Conservation (phyloP, 352 stramenopile genomes). For the Phytophthora ramorum region DNA sequence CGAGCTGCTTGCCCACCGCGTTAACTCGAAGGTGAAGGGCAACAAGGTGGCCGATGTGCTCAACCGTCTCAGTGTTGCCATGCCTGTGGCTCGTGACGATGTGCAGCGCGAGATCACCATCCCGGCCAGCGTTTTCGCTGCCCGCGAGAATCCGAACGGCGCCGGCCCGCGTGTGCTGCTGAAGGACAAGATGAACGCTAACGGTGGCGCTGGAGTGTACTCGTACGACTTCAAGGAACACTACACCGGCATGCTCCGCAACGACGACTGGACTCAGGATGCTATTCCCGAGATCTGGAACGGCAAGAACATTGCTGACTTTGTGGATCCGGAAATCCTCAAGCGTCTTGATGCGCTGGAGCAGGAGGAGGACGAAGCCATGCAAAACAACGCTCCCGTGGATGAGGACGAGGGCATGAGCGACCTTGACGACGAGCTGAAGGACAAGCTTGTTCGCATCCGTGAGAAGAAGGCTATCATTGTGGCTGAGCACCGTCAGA, state of each 20-base stretch:
- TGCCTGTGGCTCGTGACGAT: constrained; percentile 94
- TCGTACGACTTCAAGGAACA: constrained; percentile 97
- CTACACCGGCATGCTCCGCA: constrained; percentile 95
- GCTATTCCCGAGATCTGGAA: constrained; percentile 99
- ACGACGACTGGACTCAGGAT: constrained; percentile 97
- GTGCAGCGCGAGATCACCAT: constrained; percentile 93
- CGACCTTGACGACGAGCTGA: constrained; percentile 97
- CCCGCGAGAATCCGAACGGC: constrained; percentile 67
- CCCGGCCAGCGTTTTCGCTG: constrained; percentile 91
- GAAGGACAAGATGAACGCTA: constrained; percentile 93
- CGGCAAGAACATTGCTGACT: constrained; percentile 99
- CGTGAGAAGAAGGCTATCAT: constrained; percentile 89
- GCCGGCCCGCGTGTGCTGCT: constrained; percentile 57
- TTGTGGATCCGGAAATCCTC: constrained; percentile 98
- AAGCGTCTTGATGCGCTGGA: constrained; percentile 96
- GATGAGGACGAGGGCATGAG: constrained; percentile 88
- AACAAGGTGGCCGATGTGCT: constrained; percentile 98
- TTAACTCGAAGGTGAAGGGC: constrained; percentile 94
- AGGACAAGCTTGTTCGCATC: constrained; percentile 88
- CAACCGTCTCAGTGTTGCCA: constrained; percentile 96
- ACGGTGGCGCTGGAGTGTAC: constrained; percentile 98
- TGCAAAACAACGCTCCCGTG: constrained; percentile 92
- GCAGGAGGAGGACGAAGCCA: constrained; percentile 96
- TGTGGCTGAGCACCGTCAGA: constrained; percentile 85
- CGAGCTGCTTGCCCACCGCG: constrained; percentile 93